These are phyloP conservation scores for Hygrocybe punicea DNA, from an alignment of 768 basidiomycete species.

Conservation along the genomic window DNA sequence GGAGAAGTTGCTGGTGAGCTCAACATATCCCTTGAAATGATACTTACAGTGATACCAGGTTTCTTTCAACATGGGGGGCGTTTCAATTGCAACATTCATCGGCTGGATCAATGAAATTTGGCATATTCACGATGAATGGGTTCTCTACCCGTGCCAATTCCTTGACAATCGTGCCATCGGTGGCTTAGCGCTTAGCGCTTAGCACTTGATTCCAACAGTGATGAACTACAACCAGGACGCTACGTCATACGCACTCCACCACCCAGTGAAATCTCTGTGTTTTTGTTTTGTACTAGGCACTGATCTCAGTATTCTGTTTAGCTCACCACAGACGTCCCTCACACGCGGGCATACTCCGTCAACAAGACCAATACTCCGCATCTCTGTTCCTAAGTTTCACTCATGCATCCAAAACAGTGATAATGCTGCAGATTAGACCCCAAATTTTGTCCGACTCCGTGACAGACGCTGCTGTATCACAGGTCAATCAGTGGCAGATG, in stretches of 20 bases:
- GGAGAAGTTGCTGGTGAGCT: conserved; percentile 16
- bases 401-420: neutral
- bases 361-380: conserved; percentile 15
- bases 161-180: conserved; percentile 1
- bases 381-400: conserved; percentile 6
- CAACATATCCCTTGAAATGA: neutral
- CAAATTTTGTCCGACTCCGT: conserved; percentile 13
- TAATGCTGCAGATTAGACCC: conserved; percentile 3
- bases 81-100: conserved; percentile 17
- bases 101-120: conserved; percentile 13
- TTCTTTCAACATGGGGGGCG: conserved; percentile 17
- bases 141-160: conserved; percentile 9
- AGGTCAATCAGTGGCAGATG: conserved; percentile 15
- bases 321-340: conserved; percentile 15
- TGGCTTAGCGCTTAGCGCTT: too few species aligned
- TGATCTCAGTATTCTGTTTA: conserved; percentile 6
- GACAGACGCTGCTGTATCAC: conserved; percentile 20
- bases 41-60: neutral
- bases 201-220: conserved; percentile 16
- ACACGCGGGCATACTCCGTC: conserved; percentile 15
- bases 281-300: conserved; percentile 1
- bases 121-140: conserved; percentile 10
- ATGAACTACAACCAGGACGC: conserved; percentile 16
- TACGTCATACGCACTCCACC: conserved; percentile 17
- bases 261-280: conserved; percentile 9